phyloP scores from a whole-genome alignment of 2,329 filamentous ascomycete genomes.

The Aspergillus sp. region DNA sequence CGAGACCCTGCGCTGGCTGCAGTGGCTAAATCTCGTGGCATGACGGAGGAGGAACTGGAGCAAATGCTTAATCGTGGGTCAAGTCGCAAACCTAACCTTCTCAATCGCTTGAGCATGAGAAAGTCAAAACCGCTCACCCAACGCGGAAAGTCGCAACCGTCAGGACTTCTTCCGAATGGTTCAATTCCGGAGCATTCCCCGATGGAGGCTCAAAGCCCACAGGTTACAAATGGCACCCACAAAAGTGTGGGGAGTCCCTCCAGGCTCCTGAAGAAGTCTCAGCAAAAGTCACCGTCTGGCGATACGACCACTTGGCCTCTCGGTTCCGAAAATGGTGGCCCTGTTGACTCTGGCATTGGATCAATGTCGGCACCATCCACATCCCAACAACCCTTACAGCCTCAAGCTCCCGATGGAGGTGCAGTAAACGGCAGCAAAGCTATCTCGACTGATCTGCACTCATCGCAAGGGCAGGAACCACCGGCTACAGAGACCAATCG shows the following conservation, averaged over 20 bases:
- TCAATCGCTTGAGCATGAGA: constrained; percentile 34
- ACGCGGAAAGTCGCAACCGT: constrained; percentile 52
- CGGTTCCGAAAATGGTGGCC: constrained; percentile 10
- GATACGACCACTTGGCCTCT: constrained; percentile 28
- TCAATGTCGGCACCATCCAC: not conserved
- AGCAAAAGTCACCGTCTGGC: constrained; percentile 19
- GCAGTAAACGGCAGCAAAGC: constrained; percentile 12
- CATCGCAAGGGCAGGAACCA: not conserved
- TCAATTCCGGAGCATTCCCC: constrained; percentile 11
- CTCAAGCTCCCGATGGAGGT: constrained; percentile 15
- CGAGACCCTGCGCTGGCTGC: constrained; percentile 32
- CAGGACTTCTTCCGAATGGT: constrained; percentile 34
- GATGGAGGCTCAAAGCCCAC: constrained; percentile 10
- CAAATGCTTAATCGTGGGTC: constrained; percentile 34
- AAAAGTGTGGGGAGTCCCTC: constrained; percentile 17
- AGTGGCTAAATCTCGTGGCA: constrained; percentile 58
- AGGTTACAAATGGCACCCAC: constrained; percentile 12
- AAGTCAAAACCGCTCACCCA: constrained; percentile 24
- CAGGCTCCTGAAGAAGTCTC: constrained; percentile 30
- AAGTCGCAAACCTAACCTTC: constrained; percentile 29
- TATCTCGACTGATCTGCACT: not conserved
- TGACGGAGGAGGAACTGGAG: constrained; percentile 37
- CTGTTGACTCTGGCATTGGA: constrained; percentile 2
- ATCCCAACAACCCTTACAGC: not conserved
- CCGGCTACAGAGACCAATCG: not conserved